Evolutionary conservation across 192 early-diverging fungal species (phyloP).

Genomic region (Kappamyces sp.): DNA sequence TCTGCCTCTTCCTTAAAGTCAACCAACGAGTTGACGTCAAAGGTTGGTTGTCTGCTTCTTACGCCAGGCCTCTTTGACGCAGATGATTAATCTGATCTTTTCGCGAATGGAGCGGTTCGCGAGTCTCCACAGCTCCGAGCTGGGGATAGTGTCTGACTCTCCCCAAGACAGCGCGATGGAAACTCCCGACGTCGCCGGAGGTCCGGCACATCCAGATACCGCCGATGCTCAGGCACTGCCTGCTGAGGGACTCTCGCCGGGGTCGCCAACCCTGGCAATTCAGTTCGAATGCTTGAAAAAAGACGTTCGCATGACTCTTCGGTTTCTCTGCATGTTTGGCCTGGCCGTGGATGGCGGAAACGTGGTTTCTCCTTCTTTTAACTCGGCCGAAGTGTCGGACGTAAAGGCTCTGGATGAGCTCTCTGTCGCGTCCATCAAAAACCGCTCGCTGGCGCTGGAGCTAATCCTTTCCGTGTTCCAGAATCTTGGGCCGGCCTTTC

Average conservation of each 20-base stretch:
- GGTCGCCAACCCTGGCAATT: background rate
- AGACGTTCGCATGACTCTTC: background rate
- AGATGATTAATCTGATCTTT: slow-evolving; percentile 55
- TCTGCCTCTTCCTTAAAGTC: slow-evolving; percentile 26
- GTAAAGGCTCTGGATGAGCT: slow-evolving; percentile 36
- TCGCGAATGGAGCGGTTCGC: slow-evolving; percentile 52
- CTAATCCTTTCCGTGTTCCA: slow-evolving; percentile 49
- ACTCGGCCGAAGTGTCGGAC: slow-evolving; percentile 21
- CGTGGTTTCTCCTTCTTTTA: slow-evolving; percentile 23
- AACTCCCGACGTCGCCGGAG: background rate
- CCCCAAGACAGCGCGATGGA: slow-evolving; percentile 4
- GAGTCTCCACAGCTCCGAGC: slow-evolving; percentile 32
- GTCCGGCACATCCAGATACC: background rate
- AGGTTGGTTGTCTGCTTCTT: slow-evolving; percentile 7
- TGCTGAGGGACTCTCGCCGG: background rate
- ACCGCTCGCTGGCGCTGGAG: slow-evolving; percentile 48
- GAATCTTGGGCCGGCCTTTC: slow-evolving; percentile 44
- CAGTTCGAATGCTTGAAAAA: slow-evolving; percentile 5
- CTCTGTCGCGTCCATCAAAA: slow-evolving; percentile 23
- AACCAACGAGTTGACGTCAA: slow-evolving; percentile 46
- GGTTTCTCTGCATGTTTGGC: slow-evolving; percentile 12
- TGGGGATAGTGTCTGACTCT: slow-evolving; percentile 20
- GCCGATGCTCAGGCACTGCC: background rate
- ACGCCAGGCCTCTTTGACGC: slow-evolving; percentile 40
- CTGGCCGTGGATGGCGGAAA: slow-evolving; percentile 12